Percentiles rank a stretch among this genome's conserved stretches.
Conservation (phyloP, 208 protist genomes). For the Crithidia brevicula region DNA sequence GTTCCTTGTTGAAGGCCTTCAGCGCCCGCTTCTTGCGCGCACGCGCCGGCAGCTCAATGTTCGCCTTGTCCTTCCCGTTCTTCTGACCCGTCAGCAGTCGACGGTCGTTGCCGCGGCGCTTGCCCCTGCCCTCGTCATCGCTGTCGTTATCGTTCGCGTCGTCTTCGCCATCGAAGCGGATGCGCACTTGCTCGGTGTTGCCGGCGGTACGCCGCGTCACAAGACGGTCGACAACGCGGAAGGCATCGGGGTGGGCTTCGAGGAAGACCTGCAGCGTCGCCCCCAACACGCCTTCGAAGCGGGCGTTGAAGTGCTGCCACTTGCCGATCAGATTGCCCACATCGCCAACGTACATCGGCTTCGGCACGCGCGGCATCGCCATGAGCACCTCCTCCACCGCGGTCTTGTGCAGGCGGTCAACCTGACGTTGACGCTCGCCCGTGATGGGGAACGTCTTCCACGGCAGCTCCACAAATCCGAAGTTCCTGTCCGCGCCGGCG, state of each 20-base stretch:
- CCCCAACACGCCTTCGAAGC: conserved; percentile 80
- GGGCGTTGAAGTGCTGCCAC: conserved; percentile 84
- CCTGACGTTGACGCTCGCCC: conserved; percentile 45
- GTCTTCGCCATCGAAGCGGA: conserved; percentile 76
- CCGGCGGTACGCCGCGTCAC: conserved; percentile 72
- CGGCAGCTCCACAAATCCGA: conserved; percentile 42
- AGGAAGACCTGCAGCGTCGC: conserved; percentile 78
- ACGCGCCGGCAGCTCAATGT: conserved; percentile 55
- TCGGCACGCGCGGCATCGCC: conserved; percentile 77
- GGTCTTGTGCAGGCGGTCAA: conserved; percentile 44
- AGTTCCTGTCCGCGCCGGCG: conserved; percentile 1
- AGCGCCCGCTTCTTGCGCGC: conserved; percentile 64
- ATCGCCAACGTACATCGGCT: conserved; percentile 87
- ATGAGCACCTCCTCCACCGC: conserved; percentile 87
- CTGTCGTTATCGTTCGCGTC: conserved; percentile 54
- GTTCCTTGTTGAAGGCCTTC: conserved; percentile 75
- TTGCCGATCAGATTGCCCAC: conserved; percentile 89
- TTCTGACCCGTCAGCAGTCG: conserved; percentile 63
- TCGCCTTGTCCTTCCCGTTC: conserved; percentile 31
- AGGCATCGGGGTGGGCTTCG: conserved; percentile 62
- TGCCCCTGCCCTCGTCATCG: conserved; percentile 39
- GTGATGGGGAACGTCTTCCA: conserved; percentile 65
- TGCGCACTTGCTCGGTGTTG: conserved; percentile 63
- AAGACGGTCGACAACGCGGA: conserved; percentile 68
- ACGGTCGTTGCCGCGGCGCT: conserved; percentile 65